These are phyloP conservation scores for Kluyveromyces starmeri DNA, from an alignment of 805 yeast species.

Conservation along the genomic window DNA sequence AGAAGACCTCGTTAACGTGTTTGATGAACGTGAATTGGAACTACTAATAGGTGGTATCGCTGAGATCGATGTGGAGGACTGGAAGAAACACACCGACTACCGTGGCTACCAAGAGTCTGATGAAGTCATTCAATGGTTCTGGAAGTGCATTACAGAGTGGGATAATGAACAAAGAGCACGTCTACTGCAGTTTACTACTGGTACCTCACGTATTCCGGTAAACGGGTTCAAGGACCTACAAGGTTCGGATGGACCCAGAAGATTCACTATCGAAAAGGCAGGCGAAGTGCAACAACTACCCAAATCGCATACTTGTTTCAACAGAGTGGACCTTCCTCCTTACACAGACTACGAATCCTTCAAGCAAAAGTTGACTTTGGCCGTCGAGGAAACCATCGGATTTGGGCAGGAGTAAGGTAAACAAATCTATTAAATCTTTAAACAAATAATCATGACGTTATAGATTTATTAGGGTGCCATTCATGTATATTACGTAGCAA, in stretches of 20 bases:
- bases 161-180: conserved; percentile 95
- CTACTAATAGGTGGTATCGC: conserved; percentile 96
- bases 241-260: conserved; percentile 98
- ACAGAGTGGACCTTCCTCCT: conserved; percentile 96
- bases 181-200: conserved; percentile 92
- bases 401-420: conserved; percentile 83
- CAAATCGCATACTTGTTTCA: conserved; percentile 96
- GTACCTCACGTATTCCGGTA: conserved; percentile 98
- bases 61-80: conserved; percentile 95
- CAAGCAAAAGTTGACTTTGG: conserved; percentile 85
- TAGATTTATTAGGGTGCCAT: background rate
- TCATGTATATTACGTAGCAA: too few species aligned
- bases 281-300: conserved; percentile 92
- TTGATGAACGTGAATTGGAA: conserved; percentile 96
- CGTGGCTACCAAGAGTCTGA: conserved; percentile 96
- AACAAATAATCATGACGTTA: background rate
- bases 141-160: conserved; percentile 91
- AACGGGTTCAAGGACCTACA: conserved; percentile 98
- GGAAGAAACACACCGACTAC: conserved; percentile 98
- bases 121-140: conserved; percentile 97
- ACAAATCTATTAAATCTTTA: conserved; percentile 1
- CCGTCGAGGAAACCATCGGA: conserved; percentile 98
- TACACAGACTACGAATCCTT: conserved; percentile 75
- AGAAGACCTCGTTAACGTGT: conserved; percentile 90
- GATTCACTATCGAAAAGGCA: conserved; percentile 97